These are phyloP conservation scores for Didymella segeticola DNA, from an alignment of 2,329 filamentous ascomycete species.

Conservation along the genomic window DNA sequence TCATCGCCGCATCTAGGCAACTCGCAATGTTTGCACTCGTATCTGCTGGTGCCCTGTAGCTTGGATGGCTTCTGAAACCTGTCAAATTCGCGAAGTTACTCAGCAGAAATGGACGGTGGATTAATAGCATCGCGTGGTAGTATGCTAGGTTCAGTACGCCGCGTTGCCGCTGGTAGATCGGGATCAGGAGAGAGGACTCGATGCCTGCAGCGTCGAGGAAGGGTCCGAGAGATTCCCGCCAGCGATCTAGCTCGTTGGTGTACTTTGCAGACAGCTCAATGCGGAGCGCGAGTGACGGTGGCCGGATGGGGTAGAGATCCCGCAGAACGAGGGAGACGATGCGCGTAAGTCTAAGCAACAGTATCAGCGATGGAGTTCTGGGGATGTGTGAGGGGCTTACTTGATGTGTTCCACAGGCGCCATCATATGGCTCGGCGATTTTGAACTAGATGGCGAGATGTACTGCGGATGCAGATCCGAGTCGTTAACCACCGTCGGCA, in stretches of 20 bases:
- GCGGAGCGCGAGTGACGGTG: slow-evolving; percentile 40
- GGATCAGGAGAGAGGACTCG: slow-evolving; percentile 54
- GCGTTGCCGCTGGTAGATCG: slow-evolving; percentile 61
- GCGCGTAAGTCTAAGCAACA: slow-evolving; percentile 47
- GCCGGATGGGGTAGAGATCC: slow-evolving; percentile 53
- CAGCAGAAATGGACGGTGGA: slow-evolving; percentile 62
- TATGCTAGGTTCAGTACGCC: slow-evolving; percentile 62
- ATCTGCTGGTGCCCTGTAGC: slow-evolving; percentile 21
- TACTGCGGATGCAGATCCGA: slow-evolving; percentile 36
- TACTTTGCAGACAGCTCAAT: slow-evolving; percentile 52
- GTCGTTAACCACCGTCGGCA: slow-evolving; percentile 46
- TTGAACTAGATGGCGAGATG: slow-evolving; percentile 36
- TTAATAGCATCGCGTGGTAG: slow-evolving; percentile 63
- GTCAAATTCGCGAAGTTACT: slow-evolving; percentile 49
- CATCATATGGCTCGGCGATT: slow-evolving; percentile 52
- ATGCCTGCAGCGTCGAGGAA: slow-evolving; percentile 51
- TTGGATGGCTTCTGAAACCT: slow-evolving; percentile 33
- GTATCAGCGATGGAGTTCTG: too few relatives aligned
- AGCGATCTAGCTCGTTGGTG: slow-evolving; percentile 52
- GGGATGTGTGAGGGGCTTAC: slow-evolving; percentile 16
- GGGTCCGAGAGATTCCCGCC: slow-evolving; percentile 55
- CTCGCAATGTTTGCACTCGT: slow-evolving; percentile 48
- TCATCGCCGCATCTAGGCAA: slow-evolving; percentile 58
- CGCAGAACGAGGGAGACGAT: slow-evolving; percentile 55
- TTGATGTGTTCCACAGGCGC: slow-evolving; percentile 55